A percentile compares a stretch with the other conserved stretches of the same genome.
Conservation (phyloP, 2,329 filamentous ascomycete genomes). For the Cercospora zeae-maydis region DNA sequence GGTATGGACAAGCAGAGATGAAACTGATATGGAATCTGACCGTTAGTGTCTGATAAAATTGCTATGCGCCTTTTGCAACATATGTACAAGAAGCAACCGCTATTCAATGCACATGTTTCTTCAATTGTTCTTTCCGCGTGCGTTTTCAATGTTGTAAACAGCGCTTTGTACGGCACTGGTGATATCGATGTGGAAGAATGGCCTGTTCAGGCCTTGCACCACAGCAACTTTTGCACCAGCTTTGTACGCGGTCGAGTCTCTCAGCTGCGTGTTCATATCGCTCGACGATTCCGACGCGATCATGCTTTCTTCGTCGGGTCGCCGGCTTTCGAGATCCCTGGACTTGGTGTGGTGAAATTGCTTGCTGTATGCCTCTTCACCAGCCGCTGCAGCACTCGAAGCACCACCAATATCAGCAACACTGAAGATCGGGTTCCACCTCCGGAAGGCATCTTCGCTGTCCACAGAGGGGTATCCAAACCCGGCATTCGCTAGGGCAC, state of each 20-base stretch:
- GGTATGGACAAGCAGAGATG: neutral
- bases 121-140: slow-evolving; percentile 4
- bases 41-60: neutral
- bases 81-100: neutral
- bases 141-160: slow-evolving; percentile 59
- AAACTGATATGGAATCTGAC: neutral
- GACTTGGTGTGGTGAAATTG: slow-evolving; percentile 35
- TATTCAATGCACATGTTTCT: neutral
- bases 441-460: slow-evolving; percentile 51
- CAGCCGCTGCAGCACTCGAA: slow-evolving; percentile 64
- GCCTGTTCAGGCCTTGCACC: slow-evolving; percentile 81
- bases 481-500: slow-evolving; percentile 78
- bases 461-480: slow-evolving; percentile 74
- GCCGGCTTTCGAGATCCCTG: slow-evolving; percentile 34
- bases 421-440: slow-evolving; percentile 94
- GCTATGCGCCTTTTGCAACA: neutral
- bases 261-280: slow-evolving; percentile 44
- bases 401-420: slow-evolving; percentile 79
- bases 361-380: slow-evolving; percentile 62
- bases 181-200: slow-evolving; percentile 90
- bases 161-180: slow-evolving; percentile 85
- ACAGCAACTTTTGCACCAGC: slow-evolving; percentile 51
- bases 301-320: slow-evolving; percentile 24
- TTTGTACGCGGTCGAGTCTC: slow-evolving; percentile 43
- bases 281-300: slow-evolving; percentile 27